Percentiles rank a stretch among this genome's conserved stretches.
Evolutionary conservation across 73 alveolate genomes (phyloP).

Genomic region (Blepharisma stoltei): DNA sequence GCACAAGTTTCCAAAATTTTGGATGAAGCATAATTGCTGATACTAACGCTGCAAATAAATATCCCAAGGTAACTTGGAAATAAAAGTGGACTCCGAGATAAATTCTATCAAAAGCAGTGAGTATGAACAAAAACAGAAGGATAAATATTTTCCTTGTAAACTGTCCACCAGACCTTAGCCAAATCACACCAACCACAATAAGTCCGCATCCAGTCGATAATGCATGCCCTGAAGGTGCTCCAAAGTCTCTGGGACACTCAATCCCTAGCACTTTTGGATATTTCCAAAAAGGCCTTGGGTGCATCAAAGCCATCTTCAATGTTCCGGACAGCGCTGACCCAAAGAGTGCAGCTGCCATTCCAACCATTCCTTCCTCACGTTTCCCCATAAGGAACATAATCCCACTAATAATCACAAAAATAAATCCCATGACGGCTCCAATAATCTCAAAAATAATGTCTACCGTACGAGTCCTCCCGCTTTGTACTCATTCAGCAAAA

Average conservation of each 20-base stretch:
- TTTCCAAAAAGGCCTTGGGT: constrained; percentile 29
- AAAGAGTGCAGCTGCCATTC: not conserved
- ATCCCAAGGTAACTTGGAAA: constrained; percentile 15
- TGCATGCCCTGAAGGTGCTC: constrained; percentile 28
- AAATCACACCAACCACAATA: not conserved
- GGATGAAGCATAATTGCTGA: not conserved
- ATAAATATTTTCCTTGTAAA: not conserved
- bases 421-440: constrained; percentile 4
- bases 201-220: not conserved
- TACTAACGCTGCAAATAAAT: constrained; percentile 1
- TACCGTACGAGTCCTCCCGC: not conserved
- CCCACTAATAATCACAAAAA: constrained; percentile 1
- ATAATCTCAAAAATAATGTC: constrained; percentile 4
- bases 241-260: constrained; percentile 12
- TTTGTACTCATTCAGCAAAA: not conserved
- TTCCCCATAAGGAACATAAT: not conserved
- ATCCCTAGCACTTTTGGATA: not conserved
- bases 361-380: not conserved
- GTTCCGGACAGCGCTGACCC: constrained; percentile 25
- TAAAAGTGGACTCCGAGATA: constrained; percentile 13
- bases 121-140: not conserved
- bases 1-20: not conserved
- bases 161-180: not conserved
- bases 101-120: not conserved
- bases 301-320: not conserved